Base-by-base conservation (phyloP, 306 rosid species). In the Urtica urens region DNA sequence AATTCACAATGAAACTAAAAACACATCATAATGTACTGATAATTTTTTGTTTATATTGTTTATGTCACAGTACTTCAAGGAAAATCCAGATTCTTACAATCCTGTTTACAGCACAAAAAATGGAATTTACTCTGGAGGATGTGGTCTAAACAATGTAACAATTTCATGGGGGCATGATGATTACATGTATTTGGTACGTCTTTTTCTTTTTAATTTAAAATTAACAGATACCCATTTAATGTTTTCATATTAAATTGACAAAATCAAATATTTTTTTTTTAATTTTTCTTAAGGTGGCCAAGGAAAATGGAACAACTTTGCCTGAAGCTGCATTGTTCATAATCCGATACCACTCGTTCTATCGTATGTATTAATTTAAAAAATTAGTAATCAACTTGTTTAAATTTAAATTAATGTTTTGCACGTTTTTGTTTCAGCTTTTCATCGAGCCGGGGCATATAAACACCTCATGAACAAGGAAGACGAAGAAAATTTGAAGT, bases 131-230 rank as follows among this genome's bases (percentile, higher is more conserved):
- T 6, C 46, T 2, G 43, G 66, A 63, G 80, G 80, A 16, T 74
- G 93, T 43, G 86, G 86, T 37, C 65, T 74, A 0, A 67, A 77
- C 13, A 77, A 78, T 34, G 75, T 78, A 14, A 47, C 67, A 18
- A 62, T 82, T 7, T 78, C 83, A 1, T 82, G 93, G 93, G 86
- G 83, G 20, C 84, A 80, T 30, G 84, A 80, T 73, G 81, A 80
- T 19, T 77, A 71, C 42, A 80, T 80, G 84, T 77, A 72, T 30
- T 72, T 82, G 83, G 83, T 78, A 65, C 11, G 54, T 48, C 14
- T 24, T 20, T 11, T 16, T 3, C n/a, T 35, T 15, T 3, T 2
- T 2, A 6, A 35, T 35, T 35, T 31, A 31, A n/a, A n/a, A n/a
- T n/a, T n/a, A n/a, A n/a, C 13, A 7, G 1, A 31, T 31, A 1